A percentile compares a stretch with the other conserved stretches of the same genome.
Evolutionary conservation across 352 stramenopile species (phyloP).

Genomic region (Phytopythium chamaehyphon): DNA sequence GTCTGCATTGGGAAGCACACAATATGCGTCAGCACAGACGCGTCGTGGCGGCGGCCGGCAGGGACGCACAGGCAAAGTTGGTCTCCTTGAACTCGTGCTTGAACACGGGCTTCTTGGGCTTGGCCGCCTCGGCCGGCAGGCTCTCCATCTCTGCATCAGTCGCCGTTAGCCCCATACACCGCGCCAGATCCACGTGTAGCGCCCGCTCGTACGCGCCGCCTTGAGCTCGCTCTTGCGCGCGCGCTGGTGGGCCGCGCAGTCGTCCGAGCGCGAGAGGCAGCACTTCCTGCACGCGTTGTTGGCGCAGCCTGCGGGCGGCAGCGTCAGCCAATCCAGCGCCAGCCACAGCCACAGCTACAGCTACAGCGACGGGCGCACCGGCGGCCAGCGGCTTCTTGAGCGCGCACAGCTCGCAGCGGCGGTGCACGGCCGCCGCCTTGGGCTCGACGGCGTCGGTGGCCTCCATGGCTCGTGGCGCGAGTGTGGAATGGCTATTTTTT

Average conservation of each 20-base stretch:
- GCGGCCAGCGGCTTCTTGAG: constrained; percentile 39
- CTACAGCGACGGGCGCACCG: constrained; percentile 1
- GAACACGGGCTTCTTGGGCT: constrained; percentile 43
- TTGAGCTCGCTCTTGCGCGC: constrained; percentile 15
- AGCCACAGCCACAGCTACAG: background rate
- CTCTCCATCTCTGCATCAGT: constrained; percentile 21
- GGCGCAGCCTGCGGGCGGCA: constrained; percentile 25
- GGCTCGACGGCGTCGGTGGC: constrained; percentile 6
- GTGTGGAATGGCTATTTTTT: no score
- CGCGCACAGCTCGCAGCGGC: constrained; percentile 36
- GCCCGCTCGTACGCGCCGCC: constrained; percentile 12
- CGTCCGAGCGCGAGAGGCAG: constrained; percentile 35
- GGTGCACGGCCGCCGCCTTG: constrained; percentile 4
- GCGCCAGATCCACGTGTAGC: background rate
- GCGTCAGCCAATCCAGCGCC: no score
- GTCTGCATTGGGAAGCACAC: constrained; percentile 22
- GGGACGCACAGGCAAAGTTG: constrained; percentile 62
- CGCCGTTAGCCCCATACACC: background rate
- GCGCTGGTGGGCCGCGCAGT: constrained; percentile 41
- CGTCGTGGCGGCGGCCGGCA: background rate
- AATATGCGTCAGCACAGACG: no score
- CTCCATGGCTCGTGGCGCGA: no score
- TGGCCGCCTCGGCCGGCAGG: constrained; percentile 8
- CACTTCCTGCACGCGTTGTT: constrained; percentile 70
- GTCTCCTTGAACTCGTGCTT: constrained; percentile 80